phyloP scores from a whole-genome alignment of 208 protist genomes.

The Trypanosoma boissoni region DNA sequence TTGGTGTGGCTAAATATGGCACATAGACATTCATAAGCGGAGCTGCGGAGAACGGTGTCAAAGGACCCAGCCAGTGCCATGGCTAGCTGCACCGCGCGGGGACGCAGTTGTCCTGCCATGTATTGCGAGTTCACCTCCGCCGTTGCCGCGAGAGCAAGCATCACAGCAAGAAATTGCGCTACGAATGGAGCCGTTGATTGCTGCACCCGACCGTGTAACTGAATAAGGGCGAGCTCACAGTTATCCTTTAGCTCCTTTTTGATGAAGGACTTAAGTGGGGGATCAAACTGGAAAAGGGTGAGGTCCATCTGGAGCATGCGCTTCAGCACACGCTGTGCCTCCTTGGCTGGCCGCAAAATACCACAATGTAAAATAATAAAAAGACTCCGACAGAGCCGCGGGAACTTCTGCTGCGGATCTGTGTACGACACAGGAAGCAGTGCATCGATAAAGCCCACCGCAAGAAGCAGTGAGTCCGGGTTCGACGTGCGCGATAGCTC shows the following conservation, averaged over 20 bases:
- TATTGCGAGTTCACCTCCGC: conserved; percentile 80
- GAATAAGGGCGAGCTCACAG: conserved; percentile 76
- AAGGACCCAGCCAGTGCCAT: conserved; percentile 60
- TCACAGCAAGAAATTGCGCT: conserved; percentile 76
- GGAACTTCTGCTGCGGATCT: conserved; percentile 74
- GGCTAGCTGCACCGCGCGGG: conserved; percentile 71
- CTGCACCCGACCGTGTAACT: conserved; percentile 74
- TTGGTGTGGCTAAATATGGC: conserved; percentile 70
- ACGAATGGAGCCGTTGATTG: conserved; percentile 50
- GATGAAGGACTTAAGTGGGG: conserved; percentile 79
- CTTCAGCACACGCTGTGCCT: conserved; percentile 78
- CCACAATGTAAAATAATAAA: conserved; percentile 67
- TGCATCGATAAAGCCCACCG: conserved; percentile 73
- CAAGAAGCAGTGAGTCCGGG: conserved; percentile 49
- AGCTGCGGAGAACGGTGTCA: conserved; percentile 53
- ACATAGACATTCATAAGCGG: conserved; percentile 84
- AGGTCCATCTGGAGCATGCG: conserved; percentile 66
- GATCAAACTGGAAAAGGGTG: conserved; percentile 33
- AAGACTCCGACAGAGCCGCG: conserved; percentile 78
- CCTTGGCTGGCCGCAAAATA: conserved; percentile 52
- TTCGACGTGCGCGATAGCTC: conserved; percentile 61
- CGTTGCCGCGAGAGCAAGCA: conserved; percentile 62
- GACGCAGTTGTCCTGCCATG: conserved; percentile 51
- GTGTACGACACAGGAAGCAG: conserved; percentile 83
- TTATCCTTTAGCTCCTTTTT: conserved; percentile 83